A percentile compares a stretch with the other conserved stretches of the same genome.
phyloP scores from a whole-genome alignment of 2,329 filamentous ascomycete species.

The Periglandula ipomoeae region DNA sequence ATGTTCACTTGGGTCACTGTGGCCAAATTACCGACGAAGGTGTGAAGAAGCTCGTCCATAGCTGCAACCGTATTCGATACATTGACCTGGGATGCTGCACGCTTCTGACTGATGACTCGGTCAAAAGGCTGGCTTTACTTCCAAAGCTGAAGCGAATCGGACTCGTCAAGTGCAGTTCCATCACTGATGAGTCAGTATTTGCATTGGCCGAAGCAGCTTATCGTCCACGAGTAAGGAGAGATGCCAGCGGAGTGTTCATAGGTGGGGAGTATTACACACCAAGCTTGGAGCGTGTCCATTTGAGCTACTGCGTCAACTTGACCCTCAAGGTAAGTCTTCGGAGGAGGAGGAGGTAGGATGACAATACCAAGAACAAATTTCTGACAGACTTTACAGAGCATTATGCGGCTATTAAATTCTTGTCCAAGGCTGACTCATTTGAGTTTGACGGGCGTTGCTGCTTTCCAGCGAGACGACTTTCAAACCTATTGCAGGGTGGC shows the following conservation, averaged over 20 bases:
- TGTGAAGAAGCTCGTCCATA: constrained; percentile 72
- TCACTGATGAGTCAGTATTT: constrained; percentile 83
- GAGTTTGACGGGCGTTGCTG: constrained; percentile 85
- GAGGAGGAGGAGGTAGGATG: not conserved
- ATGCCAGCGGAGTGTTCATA: constrained; percentile 36
- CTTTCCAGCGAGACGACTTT: constrained; percentile 79
- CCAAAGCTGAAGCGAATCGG: constrained; percentile 94
- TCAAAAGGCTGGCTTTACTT: constrained; percentile 72
- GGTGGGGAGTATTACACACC: constrained; percentile 45
- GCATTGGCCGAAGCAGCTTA: constrained; percentile 67
- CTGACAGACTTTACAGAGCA: constrained; percentile 51
- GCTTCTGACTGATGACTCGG: constrained; percentile 78
- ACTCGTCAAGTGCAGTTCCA: constrained; percentile 82
- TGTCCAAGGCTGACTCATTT: constrained; percentile 90
- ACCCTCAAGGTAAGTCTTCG: constrained; percentile 60
- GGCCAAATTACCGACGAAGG: constrained; percentile 82
- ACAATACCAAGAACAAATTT: not conserved
- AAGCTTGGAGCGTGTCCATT: constrained; percentile 84
- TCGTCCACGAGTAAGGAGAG: constrained; percentile 38
- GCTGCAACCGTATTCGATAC: constrained; percentile 89
- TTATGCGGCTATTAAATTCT: constrained; percentile 78
- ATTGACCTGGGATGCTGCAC: constrained; percentile 96
- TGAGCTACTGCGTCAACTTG: constrained; percentile 87
- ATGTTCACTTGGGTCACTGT: constrained; percentile 92
- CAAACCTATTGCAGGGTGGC: constrained; percentile 79